phyloP scores from a whole-genome alignment of 345 rosid species.

The Lagerstroemia speciosa region DNA sequence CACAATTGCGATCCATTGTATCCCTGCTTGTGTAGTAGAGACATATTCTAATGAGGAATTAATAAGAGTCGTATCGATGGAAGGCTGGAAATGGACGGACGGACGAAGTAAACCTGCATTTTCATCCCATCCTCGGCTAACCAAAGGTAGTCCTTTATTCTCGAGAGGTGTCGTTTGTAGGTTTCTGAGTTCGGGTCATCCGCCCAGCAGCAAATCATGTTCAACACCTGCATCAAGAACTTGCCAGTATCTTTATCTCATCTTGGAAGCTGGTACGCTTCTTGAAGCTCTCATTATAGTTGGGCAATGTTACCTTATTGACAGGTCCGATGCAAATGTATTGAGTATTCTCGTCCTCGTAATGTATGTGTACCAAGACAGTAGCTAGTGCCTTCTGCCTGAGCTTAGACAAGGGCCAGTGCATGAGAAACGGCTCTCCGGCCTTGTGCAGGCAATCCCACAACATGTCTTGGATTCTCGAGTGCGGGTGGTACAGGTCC shows the following conservation, averaged over 20 bases:
- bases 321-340: slow-evolving; percentile 47
- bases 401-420: slow-evolving; percentile 49
- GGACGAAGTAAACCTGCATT: slow-evolving; percentile 34
- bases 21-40: slow-evolving; percentile 34
- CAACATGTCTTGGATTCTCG: slow-evolving; percentile 40
- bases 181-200: slow-evolving; percentile 49
- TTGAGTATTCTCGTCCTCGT: slow-evolving; percentile 45
- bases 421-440: slow-evolving; percentile 40
- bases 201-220: slow-evolving; percentile 57
- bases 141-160: slow-evolving; percentile 59
- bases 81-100: neutral
- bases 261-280: neutral
- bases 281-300: neutral
- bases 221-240: slow-evolving; percentile 23
- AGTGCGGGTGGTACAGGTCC: slow-evolving; percentile 47
- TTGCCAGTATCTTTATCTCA: neutral
- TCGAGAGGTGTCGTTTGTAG: slow-evolving; percentile 36
- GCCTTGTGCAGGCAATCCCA: slow-evolving; percentile 39
- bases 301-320: slow-evolving; percentile 33
- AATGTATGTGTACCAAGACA: slow-evolving; percentile 50
- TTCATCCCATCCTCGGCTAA: slow-evolving; percentile 64
- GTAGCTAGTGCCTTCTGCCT: slow-evolving; percentile 37
- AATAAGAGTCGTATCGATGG: neutral
- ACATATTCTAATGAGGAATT: neutral
- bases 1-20: slow-evolving; percentile 65